Conservation (phyloP, 2,329 filamentous ascomycete species). For the Escovopsis weberi region DNA sequence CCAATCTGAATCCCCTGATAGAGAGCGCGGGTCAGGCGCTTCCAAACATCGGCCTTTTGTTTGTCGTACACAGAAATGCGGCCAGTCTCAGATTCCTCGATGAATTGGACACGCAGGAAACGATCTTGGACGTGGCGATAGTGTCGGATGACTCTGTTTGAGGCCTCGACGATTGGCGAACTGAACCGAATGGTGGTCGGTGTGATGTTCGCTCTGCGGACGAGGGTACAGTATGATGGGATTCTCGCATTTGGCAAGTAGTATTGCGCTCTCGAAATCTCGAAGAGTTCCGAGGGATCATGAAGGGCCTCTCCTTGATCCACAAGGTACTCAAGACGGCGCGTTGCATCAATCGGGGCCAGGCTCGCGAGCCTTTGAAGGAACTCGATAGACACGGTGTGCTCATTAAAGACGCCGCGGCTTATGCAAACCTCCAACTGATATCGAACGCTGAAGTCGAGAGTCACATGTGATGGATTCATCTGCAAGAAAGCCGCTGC, state of each 20-base stretch:
- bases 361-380: conserved; percentile 41
- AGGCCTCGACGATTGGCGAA: conserved; percentile 68
- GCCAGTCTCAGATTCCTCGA: conserved; percentile 57
- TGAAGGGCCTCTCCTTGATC: conserved; percentile 47
- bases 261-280: conserved; percentile 31
- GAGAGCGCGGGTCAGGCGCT: conserved; percentile 56
- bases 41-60: conserved; percentile 56
- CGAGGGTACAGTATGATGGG: conserved; percentile 58
- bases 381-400: conserved; percentile 55
- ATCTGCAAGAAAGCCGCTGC: conserved; percentile 16
- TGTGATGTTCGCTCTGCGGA: conserved; percentile 67
- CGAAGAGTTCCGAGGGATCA: conserved; percentile 61
- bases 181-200: conserved; percentile 70
- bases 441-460: conserved; percentile 66
- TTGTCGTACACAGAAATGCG: conserved; percentile 38
- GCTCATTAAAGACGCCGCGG: conserved; percentile 59
- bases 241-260: conserved; percentile 36
- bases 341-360: conserved; percentile 36
- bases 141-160: conserved; percentile 71
- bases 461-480: conserved; percentile 12
- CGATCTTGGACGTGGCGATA: conserved; percentile 56
- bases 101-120: conserved; percentile 82
- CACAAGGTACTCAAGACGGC: conserved; percentile 60
- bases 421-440: conserved; percentile 92
- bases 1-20: conserved; percentile 70